These are phyloP conservation scores for Candida qinlingensis DNA, from an alignment of 805 yeast genomes.

Conservation along the genomic window DNA sequence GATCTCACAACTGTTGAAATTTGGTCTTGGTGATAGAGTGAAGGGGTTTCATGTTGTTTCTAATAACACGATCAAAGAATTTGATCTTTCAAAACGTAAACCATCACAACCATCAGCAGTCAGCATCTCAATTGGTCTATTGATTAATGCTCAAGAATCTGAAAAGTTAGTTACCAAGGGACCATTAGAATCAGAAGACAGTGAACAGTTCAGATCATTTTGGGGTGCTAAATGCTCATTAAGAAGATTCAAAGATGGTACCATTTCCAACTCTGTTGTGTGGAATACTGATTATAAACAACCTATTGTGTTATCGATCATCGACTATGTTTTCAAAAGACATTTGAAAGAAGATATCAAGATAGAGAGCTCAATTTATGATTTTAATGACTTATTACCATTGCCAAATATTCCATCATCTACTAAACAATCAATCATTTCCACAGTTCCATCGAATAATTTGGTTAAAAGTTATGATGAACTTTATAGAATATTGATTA, in stretches of 20 bases:
- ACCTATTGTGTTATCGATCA: conserved; percentile 61
- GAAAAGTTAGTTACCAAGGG: conserved; percentile 86
- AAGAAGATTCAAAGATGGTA: conserved; percentile 90
- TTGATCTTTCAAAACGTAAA: conserved; percentile 46
- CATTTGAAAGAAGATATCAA: conserved; percentile 48
- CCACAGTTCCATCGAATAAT: conserved; percentile 37
- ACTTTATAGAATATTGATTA: conserved; percentile 46
- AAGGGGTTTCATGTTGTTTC: conserved; percentile 30
- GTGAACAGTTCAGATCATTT: conserved; percentile 67
- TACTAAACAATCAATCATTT: conserved; percentile 43
- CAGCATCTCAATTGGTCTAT: conserved; percentile 52
- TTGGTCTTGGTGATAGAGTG: conserved; percentile 49
- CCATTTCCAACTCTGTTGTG: conserved; percentile 83
- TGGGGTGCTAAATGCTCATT: conserved; percentile 88
- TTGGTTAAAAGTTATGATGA: conserved; percentile 52
- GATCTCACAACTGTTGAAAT: conserved; percentile 49
- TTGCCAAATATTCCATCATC: conserved; percentile 56
- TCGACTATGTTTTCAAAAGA: conserved; percentile 53
- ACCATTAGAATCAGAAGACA: conserved; percentile 57
- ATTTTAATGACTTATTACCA: conserved; percentile 51
- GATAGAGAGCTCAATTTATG: conserved; percentile 31
- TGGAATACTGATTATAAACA: conserved; percentile 61
- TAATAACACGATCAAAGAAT: conserved; percentile 14
- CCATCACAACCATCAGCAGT: conserved; percentile 31
- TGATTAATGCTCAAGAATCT: conserved; percentile 63